Conservation (phyloP, 2,329 filamentous ascomycete genomes). For the Pseudopyrenochaeta lycopersici region DNA sequence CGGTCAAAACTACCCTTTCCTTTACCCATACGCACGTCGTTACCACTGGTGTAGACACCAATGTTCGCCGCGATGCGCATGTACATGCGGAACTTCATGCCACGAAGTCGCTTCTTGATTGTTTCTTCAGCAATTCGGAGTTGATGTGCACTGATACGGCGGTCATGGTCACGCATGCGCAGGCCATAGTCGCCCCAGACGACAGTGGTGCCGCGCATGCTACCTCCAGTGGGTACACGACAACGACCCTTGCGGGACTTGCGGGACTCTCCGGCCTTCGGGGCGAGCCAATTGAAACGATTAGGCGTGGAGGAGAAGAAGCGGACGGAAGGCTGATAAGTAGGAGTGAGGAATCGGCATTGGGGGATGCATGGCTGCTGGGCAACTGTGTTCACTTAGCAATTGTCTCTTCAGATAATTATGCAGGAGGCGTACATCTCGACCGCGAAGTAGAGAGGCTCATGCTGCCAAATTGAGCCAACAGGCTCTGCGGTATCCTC, state of each 20-base stretch:
- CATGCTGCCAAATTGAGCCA: slow-evolving; percentile 44
- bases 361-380: slow-evolving; percentile 36
- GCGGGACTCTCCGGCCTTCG: slow-evolving; percentile 79
- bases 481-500: slow-evolving; percentile 45
- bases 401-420: background rate
- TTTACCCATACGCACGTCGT: slow-evolving; percentile 99
- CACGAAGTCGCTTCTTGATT: slow-evolving; percentile 86
- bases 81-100: slow-evolving; percentile 91
- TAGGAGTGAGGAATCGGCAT: slow-evolving; percentile 45
- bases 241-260: slow-evolving; percentile 90
- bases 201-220: slow-evolving; percentile 90
- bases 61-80: slow-evolving; percentile 91
- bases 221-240: slow-evolving; percentile 89
- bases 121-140: slow-evolving; percentile 93
- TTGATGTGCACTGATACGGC: slow-evolving; percentile 85
- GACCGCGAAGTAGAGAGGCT: slow-evolving; percentile 33
- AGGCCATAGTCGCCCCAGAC: slow-evolving; percentile 96
- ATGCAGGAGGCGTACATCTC: slow-evolving; percentile 27
- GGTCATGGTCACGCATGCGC: slow-evolving; percentile 92
- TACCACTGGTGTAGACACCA: slow-evolving; percentile 93
- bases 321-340: slow-evolving; percentile 50
- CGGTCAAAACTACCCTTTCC: slow-evolving; percentile 98
- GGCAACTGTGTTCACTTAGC: slow-evolving; percentile 27
- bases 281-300: slow-evolving; percentile 79
- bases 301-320: slow-evolving; percentile 76